Conservation (phyloP, 164 flowering plant genomes). For the Sextonia rubra region DNA sequence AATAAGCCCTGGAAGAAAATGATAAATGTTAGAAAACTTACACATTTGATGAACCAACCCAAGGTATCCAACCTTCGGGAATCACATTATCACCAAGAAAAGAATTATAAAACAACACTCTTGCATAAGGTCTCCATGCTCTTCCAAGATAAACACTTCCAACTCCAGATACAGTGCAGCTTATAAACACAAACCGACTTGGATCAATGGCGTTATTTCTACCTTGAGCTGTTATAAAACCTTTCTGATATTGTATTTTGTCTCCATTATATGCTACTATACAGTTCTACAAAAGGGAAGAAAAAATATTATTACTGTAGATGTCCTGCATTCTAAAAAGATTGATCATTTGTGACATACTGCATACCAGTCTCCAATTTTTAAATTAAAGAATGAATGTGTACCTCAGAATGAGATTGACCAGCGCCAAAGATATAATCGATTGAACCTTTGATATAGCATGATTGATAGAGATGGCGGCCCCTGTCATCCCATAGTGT, state of each 20-base stretch:
- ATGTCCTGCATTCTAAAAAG: neutral
- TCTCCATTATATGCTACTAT: neutral
- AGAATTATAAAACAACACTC: slow-evolving; percentile 26
- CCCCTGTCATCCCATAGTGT: slow-evolving; percentile 61
- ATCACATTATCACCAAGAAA: slow-evolving; percentile 8
- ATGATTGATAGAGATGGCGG: slow-evolving; percentile 45
- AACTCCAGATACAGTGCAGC: slow-evolving; percentile 8
- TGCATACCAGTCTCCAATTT: neutral
- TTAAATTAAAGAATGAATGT: neutral
- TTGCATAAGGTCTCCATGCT: slow-evolving; percentile 32
- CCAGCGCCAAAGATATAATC: slow-evolving; percentile 73
- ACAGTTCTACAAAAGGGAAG: neutral
- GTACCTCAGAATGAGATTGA: slow-evolving; percentile 62
- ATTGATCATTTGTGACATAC: neutral
- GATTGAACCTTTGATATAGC: slow-evolving; percentile 54
- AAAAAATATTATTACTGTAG: neutral
- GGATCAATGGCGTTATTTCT: slow-evolving; percentile 6
- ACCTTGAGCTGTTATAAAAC: slow-evolving; percentile 30
- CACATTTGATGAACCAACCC: slow-evolving; percentile 11
- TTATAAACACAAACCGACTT: slow-evolving; percentile 26
- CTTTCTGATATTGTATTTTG: neutral
- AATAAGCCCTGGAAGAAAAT: too few species aligned
- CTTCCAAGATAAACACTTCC: slow-evolving; percentile 29
- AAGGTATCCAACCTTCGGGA: slow-evolving; percentile 37
- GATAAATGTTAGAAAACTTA: too few species aligned